A percentile compares a stretch with the other conserved stretches of the same genome.
Conservation (phyloP, 2,329 filamentous ascomycete species). For the Exophiala alcalophila region DNA sequence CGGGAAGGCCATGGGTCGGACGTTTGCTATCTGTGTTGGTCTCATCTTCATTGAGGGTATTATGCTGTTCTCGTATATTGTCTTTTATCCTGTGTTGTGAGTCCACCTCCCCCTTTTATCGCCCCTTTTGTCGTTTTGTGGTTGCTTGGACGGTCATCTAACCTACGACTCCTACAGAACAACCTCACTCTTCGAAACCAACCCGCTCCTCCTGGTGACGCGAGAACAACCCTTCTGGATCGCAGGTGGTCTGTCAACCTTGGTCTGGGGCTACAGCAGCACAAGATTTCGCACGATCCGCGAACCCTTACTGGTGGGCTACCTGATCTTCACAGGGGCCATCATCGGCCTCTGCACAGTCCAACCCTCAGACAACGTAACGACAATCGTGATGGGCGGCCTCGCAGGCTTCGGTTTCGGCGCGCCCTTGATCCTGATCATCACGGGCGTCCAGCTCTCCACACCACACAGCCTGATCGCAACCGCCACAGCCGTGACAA, state of each 20-base stretch:
- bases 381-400: slow-evolving; percentile 10
- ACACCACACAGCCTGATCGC: slow-evolving; percentile 26
- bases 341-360: slow-evolving; percentile 21
- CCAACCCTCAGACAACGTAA: slow-evolving; percentile 14
- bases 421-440: slow-evolving; percentile 25
- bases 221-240: slow-evolving; percentile 24
- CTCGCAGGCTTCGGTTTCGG: slow-evolving; percentile 25
- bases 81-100: slow-evolving; percentile 28
- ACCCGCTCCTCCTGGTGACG: slow-evolving; percentile 18
- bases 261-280: slow-evolving; percentile 20
- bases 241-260: slow-evolving; percentile 14
- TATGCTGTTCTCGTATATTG: slow-evolving; percentile 25
- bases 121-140: too few relatives aligned
- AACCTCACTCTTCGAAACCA: slow-evolving; percentile 19
- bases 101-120: slow-evolving; percentile 3
- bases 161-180: slow-evolving; percentile 6
- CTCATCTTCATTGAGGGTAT: slow-evolving; percentile 28
- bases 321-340: slow-evolving; percentile 23
- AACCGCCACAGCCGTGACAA: slow-evolving; percentile 26
- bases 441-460: slow-evolving; percentile 25
- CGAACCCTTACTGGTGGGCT: slow-evolving; percentile 22
- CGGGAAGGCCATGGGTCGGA: slow-evolving; percentile 18
- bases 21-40: slow-evolving; percentile 23
- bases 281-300: slow-evolving; percentile 26
- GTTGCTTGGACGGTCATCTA: background rate